These are phyloP conservation scores for Gonapodya sp. DNA, from an alignment of 192 early-diverging fungal genomes.

Conservation along the genomic window DNA sequence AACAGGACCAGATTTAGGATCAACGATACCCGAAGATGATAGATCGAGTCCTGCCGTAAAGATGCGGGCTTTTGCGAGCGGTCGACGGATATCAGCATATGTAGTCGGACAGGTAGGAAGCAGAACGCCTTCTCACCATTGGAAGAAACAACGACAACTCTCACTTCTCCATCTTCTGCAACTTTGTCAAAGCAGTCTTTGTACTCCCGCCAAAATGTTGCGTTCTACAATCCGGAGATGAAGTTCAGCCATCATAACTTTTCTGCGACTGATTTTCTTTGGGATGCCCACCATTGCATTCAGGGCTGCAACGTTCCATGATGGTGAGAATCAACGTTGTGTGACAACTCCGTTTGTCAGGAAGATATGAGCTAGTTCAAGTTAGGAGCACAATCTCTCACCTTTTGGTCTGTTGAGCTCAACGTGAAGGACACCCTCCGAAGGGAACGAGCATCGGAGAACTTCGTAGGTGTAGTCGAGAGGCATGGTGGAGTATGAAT, in stretches of 20 bases:
- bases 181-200: background rate
- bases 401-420: slow-evolving; percentile 66
- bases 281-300: background rate
- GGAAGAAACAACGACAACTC: background rate
- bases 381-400: background rate
- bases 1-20: background rate
- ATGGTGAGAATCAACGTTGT: background rate
- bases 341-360: background rate
- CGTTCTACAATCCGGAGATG: background rate
- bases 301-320: background rate
- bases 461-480: slow-evolving; percentile 45
- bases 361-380: background rate
- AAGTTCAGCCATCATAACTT: background rate
- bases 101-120: background rate
- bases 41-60: slow-evolving; percentile 90
- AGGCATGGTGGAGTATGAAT: background rate
- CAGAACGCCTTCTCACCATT: background rate
- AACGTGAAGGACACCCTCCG: slow-evolving; percentile 63
- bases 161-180: background rate
- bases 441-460: slow-evolving; percentile 44
- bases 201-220: slow-evolving; percentile 3
- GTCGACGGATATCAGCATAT: background rate
- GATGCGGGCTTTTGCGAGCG: slow-evolving; percentile 16
- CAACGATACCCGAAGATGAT: slow-evolving; percentile 21
- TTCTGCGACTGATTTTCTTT: too few species aligned